Conservation (phyloP, 352 stramenopile genomes). For the Globisporangium nunn region DNA sequence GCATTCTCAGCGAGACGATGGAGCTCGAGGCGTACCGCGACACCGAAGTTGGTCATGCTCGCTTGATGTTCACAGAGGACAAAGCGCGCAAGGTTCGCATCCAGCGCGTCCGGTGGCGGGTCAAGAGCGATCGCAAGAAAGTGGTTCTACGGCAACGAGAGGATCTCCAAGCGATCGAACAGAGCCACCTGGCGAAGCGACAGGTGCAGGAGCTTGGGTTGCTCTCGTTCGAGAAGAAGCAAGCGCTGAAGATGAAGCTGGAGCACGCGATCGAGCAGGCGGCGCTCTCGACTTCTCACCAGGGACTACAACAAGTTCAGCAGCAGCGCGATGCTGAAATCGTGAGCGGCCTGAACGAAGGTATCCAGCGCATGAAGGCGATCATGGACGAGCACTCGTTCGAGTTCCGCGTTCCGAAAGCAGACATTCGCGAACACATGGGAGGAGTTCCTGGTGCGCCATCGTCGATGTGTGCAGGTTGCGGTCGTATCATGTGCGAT, state of each 20-base stretch:
- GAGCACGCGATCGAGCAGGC: conserved; percentile 35
- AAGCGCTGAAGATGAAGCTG: conserved; percentile 35
- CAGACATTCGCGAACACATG: conserved; percentile 44
- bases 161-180: conserved; percentile 22
- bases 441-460: not conserved
- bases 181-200: conserved; percentile 27
- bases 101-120: conserved; percentile 59
- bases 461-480: not conserved
- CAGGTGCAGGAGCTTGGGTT: conserved; percentile 41
- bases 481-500: conserved; percentile 4
- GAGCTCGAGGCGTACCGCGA: conserved; percentile 55
- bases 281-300: conserved; percentile 28
- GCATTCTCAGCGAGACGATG: conserved; percentile 50
- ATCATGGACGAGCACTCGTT: conserved; percentile 52
- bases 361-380: conserved; percentile 37
- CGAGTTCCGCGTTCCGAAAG: conserved; percentile 51
- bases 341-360: conserved; percentile 39
- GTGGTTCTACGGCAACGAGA: conserved; percentile 37
- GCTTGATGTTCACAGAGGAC: conserved; percentile 33
- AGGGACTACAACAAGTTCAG: conserved; percentile 34
- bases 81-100: conserved; percentile 26
- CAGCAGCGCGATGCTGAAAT: conserved; percentile 36
- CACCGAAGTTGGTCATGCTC: conserved; percentile 41
- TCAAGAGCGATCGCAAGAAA: conserved; percentile 47
- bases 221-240: conserved; percentile 51